phyloP scores from a whole-genome alignment of 345 rosid genomes.

The Cardamine resedifolia region DNA sequence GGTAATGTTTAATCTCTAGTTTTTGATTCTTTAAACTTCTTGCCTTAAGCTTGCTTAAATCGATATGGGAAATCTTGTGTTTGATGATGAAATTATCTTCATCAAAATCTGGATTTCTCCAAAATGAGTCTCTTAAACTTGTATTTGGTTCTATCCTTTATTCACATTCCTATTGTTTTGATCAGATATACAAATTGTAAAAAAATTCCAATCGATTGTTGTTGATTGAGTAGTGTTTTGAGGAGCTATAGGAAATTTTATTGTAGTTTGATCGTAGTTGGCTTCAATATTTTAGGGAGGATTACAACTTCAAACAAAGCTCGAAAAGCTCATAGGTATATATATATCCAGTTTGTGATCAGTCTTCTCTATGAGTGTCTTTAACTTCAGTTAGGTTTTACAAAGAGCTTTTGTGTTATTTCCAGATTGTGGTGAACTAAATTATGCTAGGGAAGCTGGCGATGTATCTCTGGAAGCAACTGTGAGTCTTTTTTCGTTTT shows the following conservation, averaged over 20 bases:
- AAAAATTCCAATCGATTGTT: too few species aligned
- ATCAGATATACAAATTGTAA: neutral
- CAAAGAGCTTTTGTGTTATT: constrained; percentile 7
- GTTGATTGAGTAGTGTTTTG: too few species aligned
- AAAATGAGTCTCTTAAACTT: neutral
- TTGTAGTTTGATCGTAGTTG: constrained; percentile 9
- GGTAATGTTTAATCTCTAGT: constrained; percentile 11
- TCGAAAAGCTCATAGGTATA: constrained; percentile 67
- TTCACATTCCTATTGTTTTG: neutral
- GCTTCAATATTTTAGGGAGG: constrained; percentile 51
- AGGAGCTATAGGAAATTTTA: neutral
- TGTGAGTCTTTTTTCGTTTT: constrained; percentile 26
- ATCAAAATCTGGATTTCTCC: neutral
- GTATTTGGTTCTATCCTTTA: neutral
- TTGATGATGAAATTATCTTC: constrained; percentile 1
- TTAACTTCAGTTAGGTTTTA: neutral
- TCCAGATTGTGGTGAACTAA: constrained; percentile 39
- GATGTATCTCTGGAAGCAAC: constrained; percentile 40
- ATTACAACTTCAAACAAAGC: constrained; percentile 55
- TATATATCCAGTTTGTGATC: neutral
- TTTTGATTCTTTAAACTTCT: neutral
- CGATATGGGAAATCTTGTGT: neutral
- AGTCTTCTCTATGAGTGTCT: neutral
- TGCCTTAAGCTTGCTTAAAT: neutral
- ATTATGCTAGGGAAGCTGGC: constrained; percentile 18